Evolutionary conservation across 371 early-diverging fungal species (phyloP).

Genomic region (Umbelopsis sp.): DNA sequence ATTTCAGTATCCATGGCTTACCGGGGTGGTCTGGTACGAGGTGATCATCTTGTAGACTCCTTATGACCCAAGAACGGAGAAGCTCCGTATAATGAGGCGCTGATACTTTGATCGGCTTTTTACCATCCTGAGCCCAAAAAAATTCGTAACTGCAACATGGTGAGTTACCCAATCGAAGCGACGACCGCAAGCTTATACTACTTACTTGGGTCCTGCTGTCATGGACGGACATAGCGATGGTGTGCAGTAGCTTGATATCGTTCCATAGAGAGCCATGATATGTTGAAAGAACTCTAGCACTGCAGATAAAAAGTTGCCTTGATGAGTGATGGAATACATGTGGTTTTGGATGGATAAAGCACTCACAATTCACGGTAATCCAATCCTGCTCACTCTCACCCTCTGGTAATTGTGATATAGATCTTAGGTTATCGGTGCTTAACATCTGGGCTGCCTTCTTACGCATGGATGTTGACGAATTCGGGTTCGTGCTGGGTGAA

Average conservation of each 20-base stretch:
- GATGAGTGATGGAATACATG: too few relatives aligned
- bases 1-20: not conserved
- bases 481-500: not conserved
- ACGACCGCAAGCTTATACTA: too few relatives aligned
- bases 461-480: not conserved
- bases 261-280: slow-evolving; percentile 87
- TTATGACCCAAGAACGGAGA: slow-evolving; percentile 83
- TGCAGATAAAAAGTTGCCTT: slow-evolving; percentile 17
- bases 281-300: slow-evolving; percentile 94
- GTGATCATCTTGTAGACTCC: slow-evolving; percentile 76
- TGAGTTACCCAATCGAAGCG: not conserved
- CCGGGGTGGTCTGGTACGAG: slow-evolving; percentile 81
- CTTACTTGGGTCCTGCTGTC: slow-evolving; percentile 77
- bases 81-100: slow-evolving; percentile 86
- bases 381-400: slow-evolving; percentile 88
- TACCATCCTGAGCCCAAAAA: slow-evolving; percentile 79
- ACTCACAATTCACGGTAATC: slow-evolving; percentile 81
- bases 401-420: slow-evolving; percentile 78
- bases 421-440: slow-evolving; percentile 62
- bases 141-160: slow-evolving; percentile 68
- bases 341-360: too few relatives aligned
- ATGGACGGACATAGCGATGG: slow-evolving; percentile 81
- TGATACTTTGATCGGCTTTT: slow-evolving; percentile 76
- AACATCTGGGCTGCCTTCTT: not conserved
- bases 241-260: slow-evolving; percentile 82